phyloP scores from a whole-genome alignment of 2,329 filamentous ascomycete species.

The Thermochaetoides dissita region DNA sequence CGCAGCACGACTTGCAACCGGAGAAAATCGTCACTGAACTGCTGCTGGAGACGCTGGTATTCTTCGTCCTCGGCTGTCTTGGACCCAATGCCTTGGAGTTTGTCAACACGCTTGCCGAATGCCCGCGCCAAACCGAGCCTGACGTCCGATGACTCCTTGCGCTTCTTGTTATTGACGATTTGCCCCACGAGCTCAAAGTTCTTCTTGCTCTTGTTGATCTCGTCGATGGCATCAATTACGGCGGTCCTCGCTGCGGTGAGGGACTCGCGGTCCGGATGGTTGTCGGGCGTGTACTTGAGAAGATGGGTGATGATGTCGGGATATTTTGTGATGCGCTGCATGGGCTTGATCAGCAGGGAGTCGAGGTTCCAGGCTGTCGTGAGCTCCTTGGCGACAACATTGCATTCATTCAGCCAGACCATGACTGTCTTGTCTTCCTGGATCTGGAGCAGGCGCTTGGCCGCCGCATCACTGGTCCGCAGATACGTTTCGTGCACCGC shows the following conservation, averaged over 20 bases:
- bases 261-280: conserved; percentile 67
- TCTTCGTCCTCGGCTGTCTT: conserved; percentile 61
- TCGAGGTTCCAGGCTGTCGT: conserved; percentile 91
- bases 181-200: conserved; percentile 85
- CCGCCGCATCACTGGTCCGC: conserved; percentile 48
- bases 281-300: conserved; percentile 60
- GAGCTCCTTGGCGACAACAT: conserved; percentile 79
- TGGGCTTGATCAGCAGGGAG: conserved; percentile 91
- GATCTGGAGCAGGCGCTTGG: conserved; percentile 46
- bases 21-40: conserved; percentile 83
- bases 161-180: conserved; percentile 62
- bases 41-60: conserved; percentile 69
- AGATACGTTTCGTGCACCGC: conserved; percentile 47
- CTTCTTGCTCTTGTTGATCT: conserved; percentile 93
- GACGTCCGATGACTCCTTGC: conserved; percentile 70
- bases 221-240: conserved; percentile 55
- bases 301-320: conserved; percentile 72
- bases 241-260: conserved; percentile 40
- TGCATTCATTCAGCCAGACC: conserved; percentile 89
- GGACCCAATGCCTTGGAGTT: conserved; percentile 52
- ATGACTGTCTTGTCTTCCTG: conserved; percentile 49
- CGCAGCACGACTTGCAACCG: conserved; percentile 82
- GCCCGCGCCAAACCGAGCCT: conserved; percentile 74
- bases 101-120: conserved; percentile 79
- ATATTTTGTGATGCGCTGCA: conserved; percentile 89